Evolutionary conservation across 371 early-diverging fungal genomes (phyloP).

Genomic region (Syncephalastrum racemosum): DNA sequence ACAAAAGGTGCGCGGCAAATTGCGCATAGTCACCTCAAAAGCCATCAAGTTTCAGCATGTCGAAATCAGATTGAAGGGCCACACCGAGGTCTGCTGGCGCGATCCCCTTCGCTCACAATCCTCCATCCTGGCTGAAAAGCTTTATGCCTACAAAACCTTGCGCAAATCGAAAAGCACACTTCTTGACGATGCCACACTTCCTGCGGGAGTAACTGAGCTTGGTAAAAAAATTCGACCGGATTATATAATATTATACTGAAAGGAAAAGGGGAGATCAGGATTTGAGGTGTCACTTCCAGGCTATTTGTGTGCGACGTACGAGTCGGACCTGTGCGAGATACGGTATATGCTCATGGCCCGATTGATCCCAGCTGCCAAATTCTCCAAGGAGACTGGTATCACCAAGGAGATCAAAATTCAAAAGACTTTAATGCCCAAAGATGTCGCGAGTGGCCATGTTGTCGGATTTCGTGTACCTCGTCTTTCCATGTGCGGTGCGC

Average conservation of each 20-base stretch:
- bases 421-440: conserved; percentile 35
- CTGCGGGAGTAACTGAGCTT: conserved; percentile 32
- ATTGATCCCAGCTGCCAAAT: conserved; percentile 18
- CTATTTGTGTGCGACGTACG: conserved; percentile 26
- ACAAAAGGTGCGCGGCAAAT: conserved; percentile 36
- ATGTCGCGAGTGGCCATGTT: conserved; percentile 26
- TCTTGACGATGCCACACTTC: conserved; percentile 30
- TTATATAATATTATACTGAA: not conserved
- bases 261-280: conserved; percentile 9
- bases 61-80: conserved; percentile 31
- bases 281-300: conserved; percentile 38
- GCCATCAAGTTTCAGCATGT: conserved; percentile 25
- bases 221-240: conserved; percentile 1
- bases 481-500: conserved; percentile 24
- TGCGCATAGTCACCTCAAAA: conserved; percentile 30
- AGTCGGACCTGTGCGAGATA: conserved; percentile 25
- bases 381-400: conserved; percentile 20
- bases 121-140: conserved; percentile 21
- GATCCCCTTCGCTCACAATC: conserved; percentile 23
- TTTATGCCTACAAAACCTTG: conserved; percentile 28
- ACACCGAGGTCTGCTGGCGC: conserved; percentile 29
- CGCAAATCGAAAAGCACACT: conserved; percentile 28
- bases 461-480: conserved; percentile 26
- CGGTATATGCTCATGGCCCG: conserved; percentile 21
- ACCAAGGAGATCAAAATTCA: conserved; percentile 16